phyloP scores from a whole-genome alignment of 257 asterid genomes.

The Gentiana dahurica region DNA sequence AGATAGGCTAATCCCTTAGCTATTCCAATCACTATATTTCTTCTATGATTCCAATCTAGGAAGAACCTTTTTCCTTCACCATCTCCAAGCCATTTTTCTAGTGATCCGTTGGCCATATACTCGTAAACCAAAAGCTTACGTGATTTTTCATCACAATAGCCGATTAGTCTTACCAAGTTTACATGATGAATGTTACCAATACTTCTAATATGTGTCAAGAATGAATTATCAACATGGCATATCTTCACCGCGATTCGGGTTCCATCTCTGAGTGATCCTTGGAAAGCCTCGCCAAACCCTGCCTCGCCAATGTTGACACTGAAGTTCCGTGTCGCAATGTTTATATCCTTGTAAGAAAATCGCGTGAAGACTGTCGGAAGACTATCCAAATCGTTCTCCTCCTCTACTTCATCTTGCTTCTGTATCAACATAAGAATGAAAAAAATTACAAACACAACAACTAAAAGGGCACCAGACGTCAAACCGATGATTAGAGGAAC shows the following conservation, averaged over 20 bases:
- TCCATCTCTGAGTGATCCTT: slow-evolving; percentile 19
- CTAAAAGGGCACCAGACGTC: background rate
- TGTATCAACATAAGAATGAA: background rate
- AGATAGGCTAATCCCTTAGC: slow-evolving; percentile 23
- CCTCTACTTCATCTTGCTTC: slow-evolving; percentile 16
- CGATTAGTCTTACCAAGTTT: slow-evolving; percentile 18
- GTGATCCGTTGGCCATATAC: slow-evolving; percentile 20
- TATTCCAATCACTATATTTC: slow-evolving; percentile 9
- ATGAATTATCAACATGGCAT: background rate
- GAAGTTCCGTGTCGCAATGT: slow-evolving; percentile 13
- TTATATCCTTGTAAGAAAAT: slow-evolving; percentile 16
- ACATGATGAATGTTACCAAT: slow-evolving; percentile 25
- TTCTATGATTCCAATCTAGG: slow-evolving; percentile 19
- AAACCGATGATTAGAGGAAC: background rate
- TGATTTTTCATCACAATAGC: slow-evolving; percentile 24
- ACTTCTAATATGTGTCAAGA: slow-evolving; percentile 20
- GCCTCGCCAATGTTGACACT: slow-evolving; percentile 17
- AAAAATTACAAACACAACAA: background rate
- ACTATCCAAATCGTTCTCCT: slow-evolving; percentile 6
- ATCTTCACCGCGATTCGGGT: slow-evolving; percentile 18
- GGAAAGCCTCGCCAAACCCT: slow-evolving; percentile 21
- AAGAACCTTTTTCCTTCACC: background rate
- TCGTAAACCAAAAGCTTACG: slow-evolving; percentile 18
- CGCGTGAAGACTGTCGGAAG: slow-evolving; percentile 19
- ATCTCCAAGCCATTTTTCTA: slow-evolving; percentile 21